Base-by-base conservation (phyloP, 345 rosid genomes). In the Populus deltoides region DNA sequence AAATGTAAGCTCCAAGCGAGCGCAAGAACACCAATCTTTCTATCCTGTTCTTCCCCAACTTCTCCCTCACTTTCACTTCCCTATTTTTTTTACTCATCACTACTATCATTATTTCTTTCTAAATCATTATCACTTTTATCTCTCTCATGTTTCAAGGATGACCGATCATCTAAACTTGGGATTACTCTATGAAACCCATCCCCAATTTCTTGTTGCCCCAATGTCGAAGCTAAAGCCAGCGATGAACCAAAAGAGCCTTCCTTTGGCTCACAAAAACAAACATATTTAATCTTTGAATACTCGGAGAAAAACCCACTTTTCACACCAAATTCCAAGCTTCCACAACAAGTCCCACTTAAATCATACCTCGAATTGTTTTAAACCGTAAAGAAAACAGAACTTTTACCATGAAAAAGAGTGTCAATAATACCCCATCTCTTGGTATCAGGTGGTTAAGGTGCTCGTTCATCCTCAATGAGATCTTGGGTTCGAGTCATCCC, bases 21-120 rank as follows among this genome's bases (percentile, higher is more conserved):
- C 7, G 75, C 86, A 25, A 85, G 87, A 55, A 92, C 94, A 85
- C 92, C 86, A 55, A 93, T 72, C 77, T 89, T 88, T 24, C 73
- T 36, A 78, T 72, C 82, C 69, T 72, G 80, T 51, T 68, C 79
- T 72, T 75, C 73, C 77, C 75, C 57, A 33, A 72, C 74, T 79
- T 74, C 74, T 55, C 57, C 78, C 76, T 67, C 74, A 70, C 74
- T 27, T 41, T 38, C 53, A 57, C 55, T 41, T 74, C 75, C 11
- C 25, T 76, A 65, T 25, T 61, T 77, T 69, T 71, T 2, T 0
- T 45, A 84, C 1, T 49, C 75, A 20, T 71, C 35, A 36, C 59
- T 51, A 67, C 68, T 69, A 45, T 49, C 72, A 25, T 74, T 83
- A 66, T 78, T 80, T 75, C 77, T 74, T 71, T 53, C 73, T 10